phyloP scores from a whole-genome alignment of 1,139 yeast species.

The Yamadazyma oceani region DNA sequence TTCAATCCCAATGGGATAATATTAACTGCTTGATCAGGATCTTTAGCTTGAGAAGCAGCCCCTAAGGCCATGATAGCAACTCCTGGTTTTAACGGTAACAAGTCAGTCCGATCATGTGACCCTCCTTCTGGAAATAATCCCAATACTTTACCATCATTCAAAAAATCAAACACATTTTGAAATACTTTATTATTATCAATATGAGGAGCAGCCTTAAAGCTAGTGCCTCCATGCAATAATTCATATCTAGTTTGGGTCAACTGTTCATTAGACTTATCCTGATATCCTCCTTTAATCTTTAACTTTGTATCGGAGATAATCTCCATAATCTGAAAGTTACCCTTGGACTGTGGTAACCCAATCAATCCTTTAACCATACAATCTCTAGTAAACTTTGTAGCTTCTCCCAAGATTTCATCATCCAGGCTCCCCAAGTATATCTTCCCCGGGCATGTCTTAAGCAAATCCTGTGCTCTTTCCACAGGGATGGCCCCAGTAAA shows the following conservation, averaged over 20 bases:
- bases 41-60: conserved; percentile 62
- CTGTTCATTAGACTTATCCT: conserved; percentile 19
- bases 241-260: conserved; percentile 31
- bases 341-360: conserved; percentile 61
- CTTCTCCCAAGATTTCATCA: conserved; percentile 40
- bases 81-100: conserved; percentile 92
- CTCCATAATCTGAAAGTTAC: conserved; percentile 55
- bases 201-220: conserved; percentile 59
- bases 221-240: conserved; percentile 46
- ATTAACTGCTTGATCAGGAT: conserved; percentile 71
- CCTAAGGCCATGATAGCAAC: conserved; percentile 98
- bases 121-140: conserved; percentile 81
- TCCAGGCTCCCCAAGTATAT: conserved; percentile 33
- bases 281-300: conserved; percentile 27
- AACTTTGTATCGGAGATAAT: conserved; percentile 56
- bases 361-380: conserved; percentile 54
- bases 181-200: conserved; percentile 62
- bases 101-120: conserved; percentile 89
- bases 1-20: conserved; percentile 97
- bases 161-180: conserved; percentile 61
- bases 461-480: conserved; percentile 68
- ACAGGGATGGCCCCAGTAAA: conserved; percentile 70
- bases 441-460: conserved; percentile 47
- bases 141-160: conserved; percentile 55
- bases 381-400: conserved; percentile 48